Base-by-base conservation (phyloP, 176 grass and related monocot genomes). In the Typha latifolia region DNA sequence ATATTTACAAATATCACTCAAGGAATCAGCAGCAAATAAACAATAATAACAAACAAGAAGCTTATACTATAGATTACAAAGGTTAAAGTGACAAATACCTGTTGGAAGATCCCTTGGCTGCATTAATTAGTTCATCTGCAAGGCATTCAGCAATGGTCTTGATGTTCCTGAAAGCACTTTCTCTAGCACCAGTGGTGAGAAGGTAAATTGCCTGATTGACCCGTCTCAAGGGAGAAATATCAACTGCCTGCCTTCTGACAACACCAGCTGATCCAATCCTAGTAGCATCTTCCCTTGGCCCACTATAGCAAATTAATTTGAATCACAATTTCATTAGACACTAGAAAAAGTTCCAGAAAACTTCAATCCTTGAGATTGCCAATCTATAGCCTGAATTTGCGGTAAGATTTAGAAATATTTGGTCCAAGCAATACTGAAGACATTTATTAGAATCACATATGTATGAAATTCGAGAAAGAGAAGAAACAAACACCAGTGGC, bases 81-180 rank as follows among this genome's bases (percentile, higher is more conserved):
- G 15, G 63, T n/a, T 52, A 63, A 7, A 49, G 64, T 12, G 31
- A 21, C 49, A 62, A 14, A 7, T 76, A 91, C 84, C 84, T 91
- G 56, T 91, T 91, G 50, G 88, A 87, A 47, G 88, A 87, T 12
- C 88, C 88, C 71, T 91, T 91, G 64, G 88, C 88, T 2, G 88
- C 88, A 66, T 91, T 91, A 67, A 91, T 91, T 48, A 86, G 73
- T 74, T 86, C 78, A 21, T 81, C 83, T 16, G 83, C 83, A 29
- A 86, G 83, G 78, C 88, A 91, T 59, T 91, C 88, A 11, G 88
- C 88, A n/a, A 91, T 91, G 71, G 88, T 91, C 61, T 91, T 91
- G n/a, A 91, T 81, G 32, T 91, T 91, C 79, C 88, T 82, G 56
- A 91, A 91, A 18, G 88, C 84, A 12, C 84, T 87, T 67, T 91